Base-by-base conservation (phyloP, 495 filamentous ascomycete genomes). In the Hypomontagnella submonticulosa region DNA sequence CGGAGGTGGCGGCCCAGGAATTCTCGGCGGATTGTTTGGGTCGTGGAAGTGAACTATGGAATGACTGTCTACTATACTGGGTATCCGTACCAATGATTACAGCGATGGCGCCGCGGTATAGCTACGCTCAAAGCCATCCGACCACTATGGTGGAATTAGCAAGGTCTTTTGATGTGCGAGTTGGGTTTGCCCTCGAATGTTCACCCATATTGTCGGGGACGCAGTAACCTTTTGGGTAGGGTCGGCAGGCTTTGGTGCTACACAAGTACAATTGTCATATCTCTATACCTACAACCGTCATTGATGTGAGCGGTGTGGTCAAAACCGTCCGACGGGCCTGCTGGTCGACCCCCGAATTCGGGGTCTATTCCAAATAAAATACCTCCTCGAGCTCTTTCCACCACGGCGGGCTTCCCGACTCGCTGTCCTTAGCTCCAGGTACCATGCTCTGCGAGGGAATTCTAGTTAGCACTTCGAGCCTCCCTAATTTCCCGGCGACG, bases 341-440 rank as follows among this genome's bases (percentile, higher is more conserved):
- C 13, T 18, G 4, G 6, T 47, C 27, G 34, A 27, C 33, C 4
- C 18, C 13, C 1, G 20, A 43, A 7, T 1, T 53, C 9, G 23
- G 32, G 1, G 10, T 33, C 36, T 58, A 64, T 40, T 36, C 61
- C 33, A 58, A 20, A 71, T 88, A 88, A 70, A 92, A 92, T 6
- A 92, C 89, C 69, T 92, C 89, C 63, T 91, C 87, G 50, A 91
- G 62, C 0, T 76, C 77, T 75, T 83, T 88, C 90, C 88, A 93
- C 90, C 89, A 92, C 0, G 83, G 78, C 15, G 87, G 87, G 41
- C 77, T 74, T 0, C 85, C 86, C 13, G 87, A 84, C 48, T 81
- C 82, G 70, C 87, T 89, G 33, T 79, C 78, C 63, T 81, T 83
- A 6, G 89, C 89, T 0, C 88, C 89, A 0, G 81, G 77, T 30